These are phyloP conservation scores for Xylaria sp. DNA, from an alignment of 2,329 filamentous ascomycete genomes.

Conservation along the genomic window DNA sequence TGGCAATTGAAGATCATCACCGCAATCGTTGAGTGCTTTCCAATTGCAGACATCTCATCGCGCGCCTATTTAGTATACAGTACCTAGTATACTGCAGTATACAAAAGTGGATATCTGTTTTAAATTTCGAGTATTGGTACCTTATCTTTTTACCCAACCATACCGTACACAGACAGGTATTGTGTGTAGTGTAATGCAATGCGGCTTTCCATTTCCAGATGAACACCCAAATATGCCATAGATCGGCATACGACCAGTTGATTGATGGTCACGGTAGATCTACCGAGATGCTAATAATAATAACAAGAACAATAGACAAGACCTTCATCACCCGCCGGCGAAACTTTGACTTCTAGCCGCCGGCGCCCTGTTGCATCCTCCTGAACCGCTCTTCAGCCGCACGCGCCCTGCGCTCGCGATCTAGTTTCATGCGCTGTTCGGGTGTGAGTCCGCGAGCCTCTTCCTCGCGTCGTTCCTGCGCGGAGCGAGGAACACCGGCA, in stretches of 20 bases:
- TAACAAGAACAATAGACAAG: not conserved
- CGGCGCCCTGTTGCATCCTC: conserved; percentile 65
- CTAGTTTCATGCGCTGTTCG: conserved; percentile 85
- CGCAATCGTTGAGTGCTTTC: conserved; percentile 33
- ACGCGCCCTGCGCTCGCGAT: conserved; percentile 88
- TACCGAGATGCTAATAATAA: not conserved
- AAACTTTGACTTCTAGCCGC: conserved; percentile 40
- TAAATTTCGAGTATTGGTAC: conserved; percentile 9
- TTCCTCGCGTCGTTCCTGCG: conserved; percentile 83
- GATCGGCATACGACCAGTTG: not conserved
- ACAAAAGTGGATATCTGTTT: conserved; percentile 2
- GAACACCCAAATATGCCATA: not conserved
- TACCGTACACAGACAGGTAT: too few relatives aligned
- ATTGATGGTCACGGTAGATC: not conserved
- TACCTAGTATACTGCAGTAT: not conserved
- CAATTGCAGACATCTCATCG: not conserved
- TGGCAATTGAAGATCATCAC: conserved; percentile 21
- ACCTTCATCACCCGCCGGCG: not conserved
- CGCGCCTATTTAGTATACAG: not conserved
- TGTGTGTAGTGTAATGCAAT: not conserved
- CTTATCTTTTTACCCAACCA: not conserved
- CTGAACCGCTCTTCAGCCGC: conserved; percentile 90
- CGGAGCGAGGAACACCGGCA: conserved; percentile 74
- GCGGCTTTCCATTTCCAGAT: not conserved
- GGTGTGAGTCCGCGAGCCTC: conserved; percentile 86